These are phyloP conservation scores for Garcia nutans DNA, from an alignment of 345 rosid species.

Conservation along the genomic window DNA sequence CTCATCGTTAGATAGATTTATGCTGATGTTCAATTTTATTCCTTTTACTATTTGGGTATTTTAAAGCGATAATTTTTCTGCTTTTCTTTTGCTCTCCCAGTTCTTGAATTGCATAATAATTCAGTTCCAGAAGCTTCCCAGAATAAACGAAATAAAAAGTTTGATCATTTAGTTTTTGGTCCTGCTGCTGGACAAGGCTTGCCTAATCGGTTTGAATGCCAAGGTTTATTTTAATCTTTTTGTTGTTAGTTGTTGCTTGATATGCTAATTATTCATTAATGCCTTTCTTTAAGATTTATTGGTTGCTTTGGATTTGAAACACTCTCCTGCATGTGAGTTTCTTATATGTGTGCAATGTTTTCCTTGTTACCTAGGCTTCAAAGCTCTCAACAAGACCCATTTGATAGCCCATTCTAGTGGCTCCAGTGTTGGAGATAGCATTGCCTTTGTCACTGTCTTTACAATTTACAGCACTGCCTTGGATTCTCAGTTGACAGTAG, in stretches of 20 bases:
- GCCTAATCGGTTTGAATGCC: constrained; percentile 75
- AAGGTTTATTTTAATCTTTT: constrained; percentile 38
- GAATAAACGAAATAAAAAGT: constrained; percentile 44
- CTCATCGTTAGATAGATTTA: not conserved
- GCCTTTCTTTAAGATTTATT: not conserved
- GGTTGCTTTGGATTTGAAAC: not conserved
- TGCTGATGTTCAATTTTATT: not conserved
- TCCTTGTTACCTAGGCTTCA: constrained; percentile 41
- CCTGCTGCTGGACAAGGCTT: constrained; percentile 80
- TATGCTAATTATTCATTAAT: not conserved
- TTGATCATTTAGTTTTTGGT: constrained; percentile 72
- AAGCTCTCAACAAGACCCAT: constrained; percentile 68
- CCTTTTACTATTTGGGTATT: not conserved
- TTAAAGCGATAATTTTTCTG: not conserved
- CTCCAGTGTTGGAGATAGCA: constrained; percentile 36
- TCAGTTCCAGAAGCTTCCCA: constrained; percentile 22
- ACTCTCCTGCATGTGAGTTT: not conserved
- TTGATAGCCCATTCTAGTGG: constrained; percentile 28
- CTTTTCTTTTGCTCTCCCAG: constrained; percentile 20
- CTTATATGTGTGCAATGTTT: not conserved
- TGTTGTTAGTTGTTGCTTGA: not conserved
- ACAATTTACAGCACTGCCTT: constrained; percentile 54
- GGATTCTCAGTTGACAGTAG: constrained; percentile 32
- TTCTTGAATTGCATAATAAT: constrained; percentile 47
- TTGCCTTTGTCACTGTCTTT: constrained; percentile 75